Base-by-base conservation (phyloP, 257 asterid genomes). In the Thymus mandschuricus region DNA sequence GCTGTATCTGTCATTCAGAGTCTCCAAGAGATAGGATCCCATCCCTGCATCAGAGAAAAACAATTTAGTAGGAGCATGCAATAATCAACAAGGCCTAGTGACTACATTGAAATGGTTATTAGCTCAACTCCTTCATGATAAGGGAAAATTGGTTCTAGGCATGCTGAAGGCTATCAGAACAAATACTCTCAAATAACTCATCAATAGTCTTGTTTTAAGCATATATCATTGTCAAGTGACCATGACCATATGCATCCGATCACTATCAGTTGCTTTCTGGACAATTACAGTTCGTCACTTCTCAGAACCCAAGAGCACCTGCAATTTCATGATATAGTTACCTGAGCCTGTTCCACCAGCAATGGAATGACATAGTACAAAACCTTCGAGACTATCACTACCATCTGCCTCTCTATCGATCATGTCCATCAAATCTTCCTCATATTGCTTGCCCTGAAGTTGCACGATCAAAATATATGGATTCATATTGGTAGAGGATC, bases 391-490 rank as follows among this genome's bases (percentile, higher is more conserved):
- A 78, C 99, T 92, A 75, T 95, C 99, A 78, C 99, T 95, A 75
- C 99, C 99, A 87, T 95, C 98, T 46, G 99, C 99, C 78, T 92
- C 99, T 81, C 99, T 87, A 80, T 95, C 99, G 64, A 95, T 92
- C 99, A 95, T 95, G 86, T 95, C 98, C 97, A 95, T 87, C 75
- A 95, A 79, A 79, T 92, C 98, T 81, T 95, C 98, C 87, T 95
- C 99, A 50, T 92, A 89, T 86, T 87, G 91, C 83, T 89, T 89
- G 63, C 99, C 98, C 99, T 95, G 80, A 40, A 66, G 60, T 38
- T 34, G 51, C 72, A 74, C 21, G 55, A 54, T 55, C 50, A 66
- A 49, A 67, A 79, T 5, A 8, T 27, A 10, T n/a, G 66, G 33
- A 41, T 29, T 40, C 30, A 46, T 60, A 45, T 28, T 44, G 34